Base-by-base conservation (phyloP, 2,329 filamentous ascomycete genomes). In the Aspergillus ochraceus region DNA sequence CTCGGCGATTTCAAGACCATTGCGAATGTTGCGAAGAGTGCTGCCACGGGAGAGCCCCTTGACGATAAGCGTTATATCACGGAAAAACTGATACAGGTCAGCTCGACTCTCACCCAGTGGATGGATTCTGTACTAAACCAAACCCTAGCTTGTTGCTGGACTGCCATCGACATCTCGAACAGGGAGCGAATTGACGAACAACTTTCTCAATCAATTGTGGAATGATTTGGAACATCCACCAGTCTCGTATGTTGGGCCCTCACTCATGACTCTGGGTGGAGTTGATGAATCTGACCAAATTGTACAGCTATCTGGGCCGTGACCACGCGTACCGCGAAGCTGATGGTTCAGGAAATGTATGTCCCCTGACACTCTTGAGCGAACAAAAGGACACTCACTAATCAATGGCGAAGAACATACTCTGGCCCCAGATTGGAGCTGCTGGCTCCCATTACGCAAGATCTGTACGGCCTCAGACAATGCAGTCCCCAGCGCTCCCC, bases 381-480 rank as follows among this genome's bases (percentile, higher is more conserved):
- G 11, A 30, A 52, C 11, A 4, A 24, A 22, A 47, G 14, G 9
- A 1, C 19, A 2, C 30, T n/a, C 45, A 29, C 56, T 64, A 54
- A 66, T 46, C 5, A 36, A 42, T 24, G 77, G 74, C 54, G 72
- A 73, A 88, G 77, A 90, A 87, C 67, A 80, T 87, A 52, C 76
- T 86, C 20, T 79, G 84, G 66, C 88, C 89, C 2, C 80, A 86
- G 55, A 77, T 91, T 30, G 89, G 89, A 2, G 81, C 81, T 42
- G 87, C 89, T 10, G 84, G 84, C 12, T 86, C 85, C n/a, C 83
- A 87, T 0, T 91, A 91, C 67, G 88, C 89, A 24, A 83, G 88
- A 62, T 86, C 86, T 0, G 86, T 90, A n/a, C 81, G 81, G 47
- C 83, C 85, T 1, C 76, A 75, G 51, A 83, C 80, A 49, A 79